Base-by-base conservation (phyloP, 1,284 basidiomycete genomes). In the Chondrostereum purpureum region DNA sequence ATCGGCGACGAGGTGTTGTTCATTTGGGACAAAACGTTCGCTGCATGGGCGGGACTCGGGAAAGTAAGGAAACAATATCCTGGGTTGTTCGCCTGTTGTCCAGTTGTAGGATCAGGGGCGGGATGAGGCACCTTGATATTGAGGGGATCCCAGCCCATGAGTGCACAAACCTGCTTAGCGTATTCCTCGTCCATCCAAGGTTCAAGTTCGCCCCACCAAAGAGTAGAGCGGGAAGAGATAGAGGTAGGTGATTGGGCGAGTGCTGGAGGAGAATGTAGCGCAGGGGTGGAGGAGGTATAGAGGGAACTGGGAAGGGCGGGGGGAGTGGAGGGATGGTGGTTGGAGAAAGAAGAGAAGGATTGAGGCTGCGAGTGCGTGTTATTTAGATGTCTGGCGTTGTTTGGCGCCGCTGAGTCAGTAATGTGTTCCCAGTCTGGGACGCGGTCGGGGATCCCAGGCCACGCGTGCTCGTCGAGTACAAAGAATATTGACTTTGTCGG, bases 181-280 rank as follows among this genome's bases (percentile, higher is more conserved):
- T 91, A 92, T 60, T 88, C 83, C 74, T 89, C 88, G 67, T 91
- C 88, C 88, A 92, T 92, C 89, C 88, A 92, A 55, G 83, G 80
- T 64, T 92, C 89, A 47, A 91, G 75, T 58, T 87, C 82, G 55
- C 80, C 78, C 82, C 88, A 88, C 73, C 80, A 86, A 49, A 91
- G 78, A 18, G 83, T 82, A 31, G 72, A 73, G 52, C 70, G 69
- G 40, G 69, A 56, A 6, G 60, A 57, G 45, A 56, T 52, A 59
- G 50, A 36, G 61, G 53, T 40, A 59, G 50, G 49, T 43, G 60
- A 58, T 24, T 50, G 54, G 37, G 54, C 61, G 50, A 60, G 64
- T 52, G 59, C 61, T 56, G 61, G 62, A 14, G 41, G 46, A 12
- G 45, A 37, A 3, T 31, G 27, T n/a, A n/a, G n/a, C n/a, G n/a